Base-by-base conservation (phyloP, 371 early-diverging fungal species). In the Gilbertella persicaria region DNA sequence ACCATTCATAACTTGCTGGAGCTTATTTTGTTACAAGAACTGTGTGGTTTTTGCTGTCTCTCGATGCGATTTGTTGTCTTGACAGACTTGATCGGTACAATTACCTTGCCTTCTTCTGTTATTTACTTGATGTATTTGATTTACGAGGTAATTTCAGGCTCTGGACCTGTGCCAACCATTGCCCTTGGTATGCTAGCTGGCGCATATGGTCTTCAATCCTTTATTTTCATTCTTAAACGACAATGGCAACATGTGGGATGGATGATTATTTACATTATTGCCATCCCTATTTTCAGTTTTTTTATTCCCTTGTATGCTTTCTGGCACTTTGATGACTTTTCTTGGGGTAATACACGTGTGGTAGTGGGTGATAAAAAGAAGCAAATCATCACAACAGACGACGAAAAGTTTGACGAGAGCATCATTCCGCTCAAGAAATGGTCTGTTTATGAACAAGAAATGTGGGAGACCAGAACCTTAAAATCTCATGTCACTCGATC, bases 261-360 rank as follows among this genome's bases (percentile, higher is more conserved):
- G 97, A 94, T 98, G 90, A 42, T 93, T 23, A 84, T 97, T 35
- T 99, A 97, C 62, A 73, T 99, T 12, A 29, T 93, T 13, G 91
- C 95, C 5, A 79, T 98, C 21, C 98, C 98, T 1, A 87, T 99
- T 14, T 99, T 97, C 92, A 94, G 94, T 67, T 89, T 94, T 62
- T 80, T 94, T n/a, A 84, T 99, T 37, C 99, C 99, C 0, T 65
- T 91, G 3, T 99, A 99, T 70, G 89, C 98, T 21, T 99, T 90
- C 76, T 98, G 99, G 99, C 94, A 95, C 69, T 97, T 98, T 78
- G 99, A 99, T 64, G 98, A 99, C 58, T 97, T 99, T 65, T 88
- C 91, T 0, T 99, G 98, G 99, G 99, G 99, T 3, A 89, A 95
- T 62, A 99, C 99, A 0, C 82, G 99, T 42, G 87, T 89, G 40